Evolutionary conservation across 192 early-diverging fungal genomes (phyloP).

Genomic region (Coemansia sp.): DNA sequence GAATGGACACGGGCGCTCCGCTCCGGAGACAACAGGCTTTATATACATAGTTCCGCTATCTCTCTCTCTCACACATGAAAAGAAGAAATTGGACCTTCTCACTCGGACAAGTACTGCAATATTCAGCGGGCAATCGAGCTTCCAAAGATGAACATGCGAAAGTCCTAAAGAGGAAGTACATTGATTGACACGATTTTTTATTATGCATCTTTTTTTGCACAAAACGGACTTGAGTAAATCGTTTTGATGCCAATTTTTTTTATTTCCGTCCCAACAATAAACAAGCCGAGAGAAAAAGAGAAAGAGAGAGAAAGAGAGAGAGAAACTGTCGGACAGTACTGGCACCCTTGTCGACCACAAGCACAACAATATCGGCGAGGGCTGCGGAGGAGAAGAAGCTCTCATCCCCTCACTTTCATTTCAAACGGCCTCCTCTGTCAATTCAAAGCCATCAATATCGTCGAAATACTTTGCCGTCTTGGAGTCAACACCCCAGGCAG

Average conservation of each 20-base stretch:
- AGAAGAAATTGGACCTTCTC: not conserved
- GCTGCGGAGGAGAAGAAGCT: too few species aligned
- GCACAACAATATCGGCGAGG: too few species aligned
- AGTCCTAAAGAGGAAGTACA: not conserved
- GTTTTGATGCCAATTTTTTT: too few species aligned
- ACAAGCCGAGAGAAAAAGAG: too few species aligned
- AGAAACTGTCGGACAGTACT: too few species aligned
- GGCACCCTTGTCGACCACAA: too few species aligned
- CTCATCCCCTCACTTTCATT: not conserved
- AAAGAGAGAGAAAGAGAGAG: too few species aligned
- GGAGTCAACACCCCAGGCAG: not conserved
- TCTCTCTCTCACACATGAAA: not conserved
- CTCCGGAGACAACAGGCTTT: not conserved
- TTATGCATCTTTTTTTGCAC: not conserved
- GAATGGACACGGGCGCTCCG: not conserved
- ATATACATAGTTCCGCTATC: too few species aligned
- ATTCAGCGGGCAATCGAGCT: conserved; percentile 1
- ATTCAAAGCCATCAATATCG: conserved; percentile 35
- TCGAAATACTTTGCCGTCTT: conserved; percentile 24
- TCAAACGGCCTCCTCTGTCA: conserved; percentile 26
- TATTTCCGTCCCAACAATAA: too few species aligned
- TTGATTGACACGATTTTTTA: not conserved
- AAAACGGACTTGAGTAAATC: conserved; percentile 2
- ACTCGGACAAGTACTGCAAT: not conserved
- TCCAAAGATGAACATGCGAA: not conserved